These are phyloP conservation scores for Lactuca saligna DNA, from an alignment of 129 eudicot genomes.

Conservation along the genomic window DNA sequence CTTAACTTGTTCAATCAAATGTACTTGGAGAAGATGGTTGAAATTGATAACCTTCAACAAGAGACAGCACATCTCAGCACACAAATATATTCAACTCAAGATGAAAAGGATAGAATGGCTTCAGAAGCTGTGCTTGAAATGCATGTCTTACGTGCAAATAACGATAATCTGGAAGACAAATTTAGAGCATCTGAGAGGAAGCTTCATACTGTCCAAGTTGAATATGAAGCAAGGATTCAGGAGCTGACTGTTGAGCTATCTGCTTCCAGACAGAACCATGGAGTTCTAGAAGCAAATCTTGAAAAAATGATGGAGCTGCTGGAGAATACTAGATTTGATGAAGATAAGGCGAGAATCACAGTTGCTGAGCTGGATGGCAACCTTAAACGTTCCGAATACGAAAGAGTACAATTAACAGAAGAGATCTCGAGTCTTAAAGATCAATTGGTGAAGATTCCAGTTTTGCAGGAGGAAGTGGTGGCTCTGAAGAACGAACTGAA, in stretches of 20 bases:
- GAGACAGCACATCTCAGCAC: conserved; percentile 43
- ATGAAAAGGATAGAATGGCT: conserved; percentile 40
- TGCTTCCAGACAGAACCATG: conserved; percentile 45
- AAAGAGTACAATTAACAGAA: conserved; percentile 49
- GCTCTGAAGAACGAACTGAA: conserved; percentile 48
- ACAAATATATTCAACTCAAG: conserved; percentile 44
- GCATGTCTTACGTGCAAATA: conserved; percentile 49
- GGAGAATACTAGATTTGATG: conserved; percentile 40
- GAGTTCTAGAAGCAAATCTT: conserved; percentile 32
- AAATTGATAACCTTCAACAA: conserved; percentile 48
- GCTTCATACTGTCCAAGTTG: conserved; percentile 30
- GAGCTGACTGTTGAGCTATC: conserved; percentile 38
- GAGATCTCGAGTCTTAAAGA: conserved; percentile 48
- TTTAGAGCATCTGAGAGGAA: conserved; percentile 34
- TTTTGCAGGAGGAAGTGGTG: conserved; percentile 59
- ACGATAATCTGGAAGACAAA: conserved; percentile 43
- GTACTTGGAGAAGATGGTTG: conserved; percentile 44
- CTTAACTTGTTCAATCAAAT: conserved; percentile 35
- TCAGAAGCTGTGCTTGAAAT: conserved; percentile 45
- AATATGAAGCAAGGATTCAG: conserved; percentile 39
- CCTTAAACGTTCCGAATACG: conserved; percentile 45
- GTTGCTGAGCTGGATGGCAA: conserved; percentile 42
- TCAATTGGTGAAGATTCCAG: conserved; percentile 48
- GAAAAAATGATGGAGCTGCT: conserved; percentile 37
- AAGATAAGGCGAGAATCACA: conserved; percentile 48